Evolutionary conservation across 495 filamentous ascomycete genomes (phyloP).

Genomic region (Lophium mytilinum): DNA sequence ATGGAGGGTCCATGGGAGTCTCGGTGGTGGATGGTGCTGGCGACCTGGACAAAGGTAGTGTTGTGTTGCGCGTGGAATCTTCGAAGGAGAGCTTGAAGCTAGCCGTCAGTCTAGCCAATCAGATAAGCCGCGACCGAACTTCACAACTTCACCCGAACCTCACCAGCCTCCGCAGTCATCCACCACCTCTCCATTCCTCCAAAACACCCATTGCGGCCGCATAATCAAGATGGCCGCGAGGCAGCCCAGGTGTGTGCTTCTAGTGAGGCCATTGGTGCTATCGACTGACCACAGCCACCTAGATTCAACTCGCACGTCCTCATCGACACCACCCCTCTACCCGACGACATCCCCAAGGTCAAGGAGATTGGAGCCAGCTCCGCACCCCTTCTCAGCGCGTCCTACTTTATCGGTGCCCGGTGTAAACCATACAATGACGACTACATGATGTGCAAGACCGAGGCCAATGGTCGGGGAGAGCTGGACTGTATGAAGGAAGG

Average conservation of each 20-base stretch:
- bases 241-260: slow-evolving; percentile 31
- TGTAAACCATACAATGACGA: slow-evolving; percentile 97
- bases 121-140: background rate
- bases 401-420: slow-evolving; percentile 95
- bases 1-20: background rate
- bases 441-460: slow-evolving; percentile 97
- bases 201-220: slow-evolving; percentile 15
- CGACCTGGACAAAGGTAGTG: background rate
- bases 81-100: background rate
- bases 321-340: slow-evolving; percentile 93
- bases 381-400: slow-evolving; percentile 79
- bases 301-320: slow-evolving; percentile 92
- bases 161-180: slow-evolving; percentile 5
- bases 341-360: slow-evolving; percentile 80
- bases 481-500: slow-evolving; percentile 93
- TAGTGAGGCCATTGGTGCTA: slow-evolving; percentile 3
- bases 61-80: background rate
- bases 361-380: slow-evolving; percentile 85
- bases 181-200: slow-evolving; percentile 9
- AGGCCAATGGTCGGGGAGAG: slow-evolving; percentile 80
- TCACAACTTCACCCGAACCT: background rate
- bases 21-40: background rate
- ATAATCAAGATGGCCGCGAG: slow-evolving; percentile 34
- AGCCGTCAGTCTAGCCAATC: background rate
- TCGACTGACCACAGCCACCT: slow-evolving; percentile 20